Percentiles rank a stretch among this genome's conserved stretches.
Evolutionary conservation across 2,329 filamentous ascomycete species (phyloP).

Genomic region (Neodidymelliopsis sp.): DNA sequence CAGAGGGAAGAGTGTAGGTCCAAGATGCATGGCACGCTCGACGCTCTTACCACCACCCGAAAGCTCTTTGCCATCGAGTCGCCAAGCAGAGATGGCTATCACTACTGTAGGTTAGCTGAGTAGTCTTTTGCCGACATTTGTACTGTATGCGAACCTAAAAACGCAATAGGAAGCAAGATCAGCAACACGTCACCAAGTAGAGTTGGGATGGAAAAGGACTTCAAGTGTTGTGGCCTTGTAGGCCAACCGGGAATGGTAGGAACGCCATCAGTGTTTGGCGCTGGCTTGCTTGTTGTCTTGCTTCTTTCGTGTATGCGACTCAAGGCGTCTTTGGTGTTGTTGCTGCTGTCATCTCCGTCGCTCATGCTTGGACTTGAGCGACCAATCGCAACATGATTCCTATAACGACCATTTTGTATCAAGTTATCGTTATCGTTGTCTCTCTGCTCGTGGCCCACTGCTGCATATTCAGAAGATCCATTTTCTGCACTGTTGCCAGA

Average conservation of each 20-base stretch:
- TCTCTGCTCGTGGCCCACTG: not conserved
- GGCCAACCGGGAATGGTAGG: not conserved
- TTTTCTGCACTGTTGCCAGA: not conserved
- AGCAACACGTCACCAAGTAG: constrained; percentile 3
- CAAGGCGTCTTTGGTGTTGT: not conserved
- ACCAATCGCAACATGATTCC: not conserved
- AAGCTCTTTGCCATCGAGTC: not conserved
- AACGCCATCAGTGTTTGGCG: not conserved
- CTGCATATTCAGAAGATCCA: not conserved
- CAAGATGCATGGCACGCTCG: constrained; percentile 9
- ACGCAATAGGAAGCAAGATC: constrained; percentile 7
- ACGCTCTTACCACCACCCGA: constrained; percentile 2
- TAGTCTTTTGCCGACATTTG: not conserved
- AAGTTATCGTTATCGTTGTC: no score
- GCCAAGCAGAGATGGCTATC: constrained; percentile 1
- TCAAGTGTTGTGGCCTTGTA: not conserved
- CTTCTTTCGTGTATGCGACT: not conserved
- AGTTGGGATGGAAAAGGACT: not conserved
- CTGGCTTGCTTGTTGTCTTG: not conserved
- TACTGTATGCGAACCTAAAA: not conserved
- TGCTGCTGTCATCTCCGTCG: not conserved
- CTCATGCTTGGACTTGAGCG: not conserved
- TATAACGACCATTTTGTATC: no score
- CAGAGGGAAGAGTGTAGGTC: constrained; percentile 15
- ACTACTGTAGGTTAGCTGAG: not conserved